phyloP scores from a whole-genome alignment of 2,329 filamentous ascomycete genomes.

The Calonectria montana region DNA sequence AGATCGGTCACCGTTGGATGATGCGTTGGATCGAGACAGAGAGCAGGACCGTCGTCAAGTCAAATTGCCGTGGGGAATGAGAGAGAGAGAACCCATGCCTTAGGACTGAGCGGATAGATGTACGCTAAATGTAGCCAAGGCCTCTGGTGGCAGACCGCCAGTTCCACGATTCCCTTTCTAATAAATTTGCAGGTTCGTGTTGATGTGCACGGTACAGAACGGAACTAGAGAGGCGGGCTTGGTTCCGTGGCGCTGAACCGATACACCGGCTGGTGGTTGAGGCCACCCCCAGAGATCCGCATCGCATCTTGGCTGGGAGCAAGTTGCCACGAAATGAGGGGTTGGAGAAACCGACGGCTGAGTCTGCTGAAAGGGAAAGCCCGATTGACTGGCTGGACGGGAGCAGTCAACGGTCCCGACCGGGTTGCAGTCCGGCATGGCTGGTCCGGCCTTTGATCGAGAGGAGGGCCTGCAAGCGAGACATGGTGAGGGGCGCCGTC shows the following conservation, averaged over 20 bases:
- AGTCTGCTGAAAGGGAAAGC: neutral
- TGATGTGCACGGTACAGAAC: neutral
- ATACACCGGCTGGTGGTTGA: slow-evolving; percentile 1
- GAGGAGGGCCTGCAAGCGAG: slow-evolving; percentile 8
- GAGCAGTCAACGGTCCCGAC: neutral
- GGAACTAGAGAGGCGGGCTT: neutral
- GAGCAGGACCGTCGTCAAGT: neutral
- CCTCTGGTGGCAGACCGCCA: neutral
- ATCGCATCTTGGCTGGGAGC: neutral
- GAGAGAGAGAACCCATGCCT: neutral
- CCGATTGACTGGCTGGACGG: neutral
- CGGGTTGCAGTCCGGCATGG: neutral
- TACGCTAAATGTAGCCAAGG: neutral
- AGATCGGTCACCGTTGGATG: neutral
- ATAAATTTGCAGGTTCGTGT: neutral
- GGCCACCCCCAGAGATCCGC: slow-evolving; percentile 8
- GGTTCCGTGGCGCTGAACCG: slow-evolving; percentile 6
- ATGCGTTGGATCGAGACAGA: neutral
- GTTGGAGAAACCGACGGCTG: slow-evolving; percentile 6
- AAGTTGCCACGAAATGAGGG: slow-evolving; percentile 14
- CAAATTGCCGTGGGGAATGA: neutral
- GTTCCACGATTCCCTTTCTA: neutral
- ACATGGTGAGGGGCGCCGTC: slow-evolving; percentile 17
- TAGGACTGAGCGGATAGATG: neutral
- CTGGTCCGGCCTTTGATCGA: neutral